Percentiles rank a stretch among this genome's conserved stretches.
These are phyloP conservation scores for Penicillium psychrosexuale DNA, from an alignment of 2,329 filamentous ascomycete species.

Conservation along the genomic window DNA sequence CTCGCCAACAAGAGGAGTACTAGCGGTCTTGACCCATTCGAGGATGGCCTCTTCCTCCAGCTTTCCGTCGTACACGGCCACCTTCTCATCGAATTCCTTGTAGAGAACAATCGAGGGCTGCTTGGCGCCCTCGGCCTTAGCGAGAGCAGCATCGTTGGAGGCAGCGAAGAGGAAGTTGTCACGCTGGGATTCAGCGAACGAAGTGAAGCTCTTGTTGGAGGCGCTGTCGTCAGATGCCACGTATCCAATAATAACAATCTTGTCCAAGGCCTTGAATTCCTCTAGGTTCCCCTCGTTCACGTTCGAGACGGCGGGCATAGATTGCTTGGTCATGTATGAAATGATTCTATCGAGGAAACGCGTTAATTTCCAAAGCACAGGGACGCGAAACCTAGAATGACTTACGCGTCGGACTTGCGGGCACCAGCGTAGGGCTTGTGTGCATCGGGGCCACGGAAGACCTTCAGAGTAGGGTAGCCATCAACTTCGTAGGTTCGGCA, in stretches of 20 bases:
- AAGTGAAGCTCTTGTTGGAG: constrained; percentile 78
- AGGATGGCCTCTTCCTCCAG: constrained; percentile 78
- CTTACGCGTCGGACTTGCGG: constrained; percentile 74
- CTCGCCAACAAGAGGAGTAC: constrained; percentile 89
- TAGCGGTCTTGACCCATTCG: constrained; percentile 76
- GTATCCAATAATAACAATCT: constrained; percentile 91
- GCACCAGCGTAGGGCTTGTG: constrained; percentile 80
- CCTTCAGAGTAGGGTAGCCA: constrained; percentile 97
- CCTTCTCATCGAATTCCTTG: constrained; percentile 97
- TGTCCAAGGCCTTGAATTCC: constrained; percentile 97
- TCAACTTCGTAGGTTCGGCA: constrained; percentile 89
- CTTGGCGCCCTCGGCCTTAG: constrained; percentile 85
- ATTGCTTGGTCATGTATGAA: constrained; percentile 98
- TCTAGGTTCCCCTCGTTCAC: constrained; percentile 79
- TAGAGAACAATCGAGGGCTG: constrained; percentile 87
- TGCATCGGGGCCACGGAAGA: constrained; percentile 89
- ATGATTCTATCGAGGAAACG: constrained; percentile 50
- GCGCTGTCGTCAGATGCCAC: constrained; percentile 75
- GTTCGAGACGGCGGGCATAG: constrained; percentile 82
- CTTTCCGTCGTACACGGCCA: constrained; percentile 75
- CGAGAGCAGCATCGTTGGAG: constrained; percentile 75
- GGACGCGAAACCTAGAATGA: constrained; percentile 10
- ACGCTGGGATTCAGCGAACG: constrained; percentile 70
- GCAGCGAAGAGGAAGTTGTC: constrained; percentile 92
- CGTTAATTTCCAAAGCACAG: constrained; percentile 13